phyloP scores from a whole-genome alignment of 345 rosid species.

The Cardamine resedifolia region DNA sequence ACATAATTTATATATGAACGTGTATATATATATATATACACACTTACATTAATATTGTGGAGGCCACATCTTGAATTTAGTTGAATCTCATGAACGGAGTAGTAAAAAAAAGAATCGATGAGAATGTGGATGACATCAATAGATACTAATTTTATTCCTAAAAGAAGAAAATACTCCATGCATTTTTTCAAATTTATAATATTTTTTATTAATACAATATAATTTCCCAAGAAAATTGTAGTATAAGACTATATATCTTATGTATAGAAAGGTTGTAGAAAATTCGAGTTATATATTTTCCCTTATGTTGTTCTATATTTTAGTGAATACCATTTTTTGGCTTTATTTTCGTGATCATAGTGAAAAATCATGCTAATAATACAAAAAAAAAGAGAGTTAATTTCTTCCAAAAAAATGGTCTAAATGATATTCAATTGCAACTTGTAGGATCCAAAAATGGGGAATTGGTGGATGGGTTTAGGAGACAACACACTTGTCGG shows the following conservation, averaged over 20 bases:
- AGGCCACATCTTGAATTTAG: not conserved
- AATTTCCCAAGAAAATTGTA: too few species aligned
- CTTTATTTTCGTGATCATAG: not conserved
- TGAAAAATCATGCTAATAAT: not conserved
- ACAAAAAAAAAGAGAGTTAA: not conserved
- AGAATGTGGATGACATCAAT: not conserved
- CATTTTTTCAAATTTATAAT: too few species aligned
- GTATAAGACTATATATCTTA: too few species aligned
- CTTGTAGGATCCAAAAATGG: slow-evolving; percentile 78
- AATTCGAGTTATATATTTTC: not conserved
- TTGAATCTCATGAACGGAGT: not conserved
- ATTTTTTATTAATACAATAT: too few species aligned
- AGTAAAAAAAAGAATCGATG: not conserved
- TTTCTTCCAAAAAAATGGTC: not conserved
- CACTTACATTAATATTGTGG: not conserved
- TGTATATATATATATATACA: not conserved
- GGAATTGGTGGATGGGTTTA: slow-evolving; percentile 99
- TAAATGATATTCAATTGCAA: not conserved
- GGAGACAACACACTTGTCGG: slow-evolving; percentile 84
- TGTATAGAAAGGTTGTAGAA: too few species aligned
- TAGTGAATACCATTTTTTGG: not conserved
- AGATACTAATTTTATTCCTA: too few species aligned
- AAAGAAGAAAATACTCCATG: too few species aligned
- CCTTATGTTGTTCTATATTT: not conserved
- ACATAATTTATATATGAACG: slow-evolving; percentile 9